These are phyloP conservation scores for Botrytis sinoallii DNA, from an alignment of 2,329 filamentous ascomycete species.

Conservation along the genomic window DNA sequence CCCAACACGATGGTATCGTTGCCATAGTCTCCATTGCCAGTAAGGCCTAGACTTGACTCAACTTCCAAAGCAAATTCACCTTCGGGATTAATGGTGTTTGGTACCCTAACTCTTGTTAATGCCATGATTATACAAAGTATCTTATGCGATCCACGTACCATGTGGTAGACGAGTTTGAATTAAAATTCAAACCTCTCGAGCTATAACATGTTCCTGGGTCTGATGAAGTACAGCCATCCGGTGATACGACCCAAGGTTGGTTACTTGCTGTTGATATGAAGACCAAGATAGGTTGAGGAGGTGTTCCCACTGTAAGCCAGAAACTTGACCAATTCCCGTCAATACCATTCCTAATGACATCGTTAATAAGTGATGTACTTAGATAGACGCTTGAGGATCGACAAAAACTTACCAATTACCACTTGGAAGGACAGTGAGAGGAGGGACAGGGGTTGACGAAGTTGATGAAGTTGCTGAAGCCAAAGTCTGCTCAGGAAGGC, in stretches of 20 bases:
- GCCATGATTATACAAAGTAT: background rate
- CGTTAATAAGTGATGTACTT: background rate
- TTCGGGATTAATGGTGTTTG: constrained; percentile 22
- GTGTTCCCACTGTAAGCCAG: constrained; percentile 45
- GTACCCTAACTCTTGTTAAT: constrained; percentile 21
- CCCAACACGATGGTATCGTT: constrained; percentile 29
- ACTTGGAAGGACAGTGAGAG: constrained; percentile 17
- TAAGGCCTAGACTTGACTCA: constrained; percentile 23
- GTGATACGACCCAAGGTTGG: constrained; percentile 30
- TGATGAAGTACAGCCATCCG: constrained; percentile 24
- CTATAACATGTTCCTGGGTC: constrained; percentile 37
- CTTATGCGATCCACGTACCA: constrained; percentile 32
- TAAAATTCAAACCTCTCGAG: constrained; percentile 40
- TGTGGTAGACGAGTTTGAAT: constrained; percentile 39
- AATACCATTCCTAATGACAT: constrained; percentile 18
- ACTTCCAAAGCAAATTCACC: constrained; percentile 27
- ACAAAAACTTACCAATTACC: constrained; percentile 18
- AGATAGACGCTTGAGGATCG: background rate
- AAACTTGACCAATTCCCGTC: constrained; percentile 72
- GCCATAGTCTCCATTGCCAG: constrained; percentile 27
- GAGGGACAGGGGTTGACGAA: constrained; percentile 13
- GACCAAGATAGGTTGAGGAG: constrained; percentile 25
- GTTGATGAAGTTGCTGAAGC: constrained; percentile 12
- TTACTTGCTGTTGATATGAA: constrained; percentile 41
- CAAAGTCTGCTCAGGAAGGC: constrained; percentile 7